A percentile compares a stretch with the other conserved stretches of the same genome.
These are phyloP conservation scores for Kernera saxatilis DNA, from an alignment of 345 rosid genomes.

Conservation along the genomic window DNA sequence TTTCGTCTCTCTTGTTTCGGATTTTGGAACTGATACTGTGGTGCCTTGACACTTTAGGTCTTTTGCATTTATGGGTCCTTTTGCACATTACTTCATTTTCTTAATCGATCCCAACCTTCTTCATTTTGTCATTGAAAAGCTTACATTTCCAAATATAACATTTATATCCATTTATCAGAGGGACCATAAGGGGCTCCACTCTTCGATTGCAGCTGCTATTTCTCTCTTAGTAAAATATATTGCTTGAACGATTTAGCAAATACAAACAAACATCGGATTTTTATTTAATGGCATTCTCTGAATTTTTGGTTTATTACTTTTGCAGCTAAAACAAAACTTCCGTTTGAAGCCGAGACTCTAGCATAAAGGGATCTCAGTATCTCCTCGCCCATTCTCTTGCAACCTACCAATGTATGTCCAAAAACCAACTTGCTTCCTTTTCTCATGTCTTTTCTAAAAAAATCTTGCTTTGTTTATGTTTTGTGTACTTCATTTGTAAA, in stretches of 20 bases:
- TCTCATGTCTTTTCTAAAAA: no score
- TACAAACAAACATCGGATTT: neutral
- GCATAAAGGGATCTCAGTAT: conserved; percentile 53
- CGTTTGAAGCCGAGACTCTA: conserved; percentile 36
- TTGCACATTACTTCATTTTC: neutral
- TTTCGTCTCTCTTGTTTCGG: neutral
- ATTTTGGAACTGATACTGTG: neutral
- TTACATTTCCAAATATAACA: neutral
- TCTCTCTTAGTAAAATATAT: neutral
- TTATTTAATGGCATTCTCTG: neutral
- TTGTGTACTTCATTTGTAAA: no score
- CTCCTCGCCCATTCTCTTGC: conserved; percentile 77
- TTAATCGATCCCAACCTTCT: neutral
- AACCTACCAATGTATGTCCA: conserved; percentile 63
- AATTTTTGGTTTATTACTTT: neutral
- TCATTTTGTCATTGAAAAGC: neutral
- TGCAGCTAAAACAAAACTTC: conserved; percentile 10
- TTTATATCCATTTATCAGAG: neutral
- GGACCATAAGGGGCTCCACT: neutral
- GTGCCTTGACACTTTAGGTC: neutral
- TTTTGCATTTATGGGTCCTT: conserved; percentile 10
- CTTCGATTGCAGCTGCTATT: neutral
- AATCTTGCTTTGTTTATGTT: no score
- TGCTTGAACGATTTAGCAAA: neutral
- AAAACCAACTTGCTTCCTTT: conserved; percentile 38